Evolutionary conservation across 192 early-diverging fungal species (phyloP).

Genomic region (Coemansia sp.): DNA sequence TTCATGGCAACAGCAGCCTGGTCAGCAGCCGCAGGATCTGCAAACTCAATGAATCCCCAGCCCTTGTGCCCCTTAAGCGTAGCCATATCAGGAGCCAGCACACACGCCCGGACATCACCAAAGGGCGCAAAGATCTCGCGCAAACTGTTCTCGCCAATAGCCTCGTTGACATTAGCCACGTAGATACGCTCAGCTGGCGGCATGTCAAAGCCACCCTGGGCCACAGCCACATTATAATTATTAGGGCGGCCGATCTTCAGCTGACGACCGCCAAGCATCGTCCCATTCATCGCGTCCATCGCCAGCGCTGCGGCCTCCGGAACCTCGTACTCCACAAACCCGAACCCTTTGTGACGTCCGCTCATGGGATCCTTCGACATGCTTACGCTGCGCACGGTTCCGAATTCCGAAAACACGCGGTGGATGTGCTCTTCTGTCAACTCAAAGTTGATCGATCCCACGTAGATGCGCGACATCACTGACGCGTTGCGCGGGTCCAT

Average conservation of each 20-base stretch:
- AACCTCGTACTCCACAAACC: slow-evolving; percentile 87
- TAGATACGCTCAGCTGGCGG: slow-evolving; percentile 73
- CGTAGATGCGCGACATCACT: slow-evolving; percentile 66
- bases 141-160: slow-evolving; percentile 72
- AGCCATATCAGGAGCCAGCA: slow-evolving; percentile 66
- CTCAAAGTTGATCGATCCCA: slow-evolving; percentile 86
- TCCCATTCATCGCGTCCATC: slow-evolving; percentile 77
- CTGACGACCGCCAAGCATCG: slow-evolving; percentile 74
- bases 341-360: slow-evolving; percentile 82
- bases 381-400: slow-evolving; percentile 71
- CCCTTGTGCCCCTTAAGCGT: slow-evolving; percentile 70
- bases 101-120: slow-evolving; percentile 70
- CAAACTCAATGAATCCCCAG: slow-evolving; percentile 87
- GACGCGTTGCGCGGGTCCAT: slow-evolving; percentile 49
- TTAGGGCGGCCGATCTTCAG: slow-evolving; percentile 85
- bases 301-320: slow-evolving; percentile 85
- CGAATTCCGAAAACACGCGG: slow-evolving; percentile 77
- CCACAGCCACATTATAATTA: slow-evolving; percentile 68
- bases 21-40: slow-evolving; percentile 57
- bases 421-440: slow-evolving; percentile 79
- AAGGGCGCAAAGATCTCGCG: slow-evolving; percentile 81
- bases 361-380: slow-evolving; percentile 76
- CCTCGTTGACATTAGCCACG: slow-evolving; percentile 80
- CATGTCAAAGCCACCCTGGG: slow-evolving; percentile 60
- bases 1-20: slow-evolving; percentile 71